These are phyloP conservation scores for Pseudogymnoascus sp. DNA, from an alignment of 2,329 filamentous ascomycete genomes.

Conservation along the genomic window DNA sequence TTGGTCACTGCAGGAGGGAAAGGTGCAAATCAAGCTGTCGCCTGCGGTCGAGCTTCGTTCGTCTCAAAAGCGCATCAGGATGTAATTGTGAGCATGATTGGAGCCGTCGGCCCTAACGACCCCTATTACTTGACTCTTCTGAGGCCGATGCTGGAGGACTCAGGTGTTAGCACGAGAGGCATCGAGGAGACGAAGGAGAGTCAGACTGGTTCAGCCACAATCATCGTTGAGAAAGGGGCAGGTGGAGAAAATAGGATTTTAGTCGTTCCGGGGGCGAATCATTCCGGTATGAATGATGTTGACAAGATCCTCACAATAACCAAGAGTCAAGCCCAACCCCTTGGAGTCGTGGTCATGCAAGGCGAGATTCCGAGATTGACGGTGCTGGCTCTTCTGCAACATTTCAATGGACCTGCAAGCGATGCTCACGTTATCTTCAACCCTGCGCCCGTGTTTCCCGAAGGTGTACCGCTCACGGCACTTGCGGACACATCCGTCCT, in stretches of 20 bases:
- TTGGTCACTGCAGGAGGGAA: slow-evolving; percentile 11
- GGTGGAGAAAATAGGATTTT: slow-evolving; percentile 9
- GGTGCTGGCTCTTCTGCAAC: not conserved
- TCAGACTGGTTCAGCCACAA: slow-evolving; percentile 7
- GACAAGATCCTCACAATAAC: slow-evolving; percentile 2
- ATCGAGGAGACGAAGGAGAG: not conserved
- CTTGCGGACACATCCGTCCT: not conserved
- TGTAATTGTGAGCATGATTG: slow-evolving; percentile 12
- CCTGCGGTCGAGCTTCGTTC: slow-evolving; percentile 11
- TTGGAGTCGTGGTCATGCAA: slow-evolving; percentile 8
- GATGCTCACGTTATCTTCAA: slow-evolving; percentile 8
- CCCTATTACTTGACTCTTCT: slow-evolving; percentile 8
- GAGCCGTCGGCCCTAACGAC: slow-evolving; percentile 12
- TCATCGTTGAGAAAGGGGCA: slow-evolving; percentile 3
- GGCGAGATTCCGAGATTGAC: slow-evolving; percentile 6
- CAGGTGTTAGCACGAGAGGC: slow-evolving; percentile 7
- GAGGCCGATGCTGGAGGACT: slow-evolving; percentile 5
- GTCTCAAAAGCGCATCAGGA: slow-evolving; percentile 8
- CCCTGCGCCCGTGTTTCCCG: slow-evolving; percentile 9
- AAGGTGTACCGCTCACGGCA: slow-evolving; percentile 1
- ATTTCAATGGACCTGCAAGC: not conserved
- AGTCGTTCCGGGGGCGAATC: slow-evolving; percentile 8
- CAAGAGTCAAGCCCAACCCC: not conserved
- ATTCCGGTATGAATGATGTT: slow-evolving; percentile 10
- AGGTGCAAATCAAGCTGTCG: slow-evolving; percentile 14